Base-by-base conservation (phyloP, 192 early-diverging fungal species). In the Neocallimastix lanati region DNA sequence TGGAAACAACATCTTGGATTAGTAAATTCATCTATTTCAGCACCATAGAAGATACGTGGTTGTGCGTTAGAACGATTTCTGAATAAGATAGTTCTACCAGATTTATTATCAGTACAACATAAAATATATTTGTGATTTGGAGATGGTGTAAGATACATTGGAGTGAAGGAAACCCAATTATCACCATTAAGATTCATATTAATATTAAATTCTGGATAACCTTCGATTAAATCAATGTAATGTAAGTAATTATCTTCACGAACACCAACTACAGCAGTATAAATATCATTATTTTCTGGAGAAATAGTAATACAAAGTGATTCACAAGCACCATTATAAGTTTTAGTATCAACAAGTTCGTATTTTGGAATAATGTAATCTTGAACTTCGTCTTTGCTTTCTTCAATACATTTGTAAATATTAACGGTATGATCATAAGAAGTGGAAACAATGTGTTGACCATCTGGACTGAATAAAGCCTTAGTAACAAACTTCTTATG, bases 141-240 rank as follows among this genome's bases (percentile, higher is more conserved):
- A 9, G 85, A 88, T 0, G 83, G 80, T 0, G 86, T 11, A 16
- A 29, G 14, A 29, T 30, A 85, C 90, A 93, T 90, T 2, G 93
- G 88, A 13, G 92, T 92, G 82, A 94, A 95, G 0, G 92, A 93
- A 16, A 95, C 87, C 93, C 93, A 94, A 77, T 92, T 86, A 80
- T 95, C 94, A 28, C 90, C 90, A 82, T 92, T 93, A 35, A 83
- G 78, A 81, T 95, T 95, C 90, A 95, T 91, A 78, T 93, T 94
- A 78, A 87, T 84, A 40, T 85, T 84, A 40, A 76, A 58, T 77
- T 76, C 79, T 30, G 81, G 79, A 28, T 13, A 58, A 29, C 81
- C 82, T 38, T 81, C 81, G 77, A 78, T 83, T 25, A 93, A 81
- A 29, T 87, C 82, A 78, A 95, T 84, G 79, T 90, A 91, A 80